Percentiles rank a stretch among this genome's conserved stretches.
Conservation (phyloP, 73 alveolate species). For the Paramecium sexaurelia region DNA sequence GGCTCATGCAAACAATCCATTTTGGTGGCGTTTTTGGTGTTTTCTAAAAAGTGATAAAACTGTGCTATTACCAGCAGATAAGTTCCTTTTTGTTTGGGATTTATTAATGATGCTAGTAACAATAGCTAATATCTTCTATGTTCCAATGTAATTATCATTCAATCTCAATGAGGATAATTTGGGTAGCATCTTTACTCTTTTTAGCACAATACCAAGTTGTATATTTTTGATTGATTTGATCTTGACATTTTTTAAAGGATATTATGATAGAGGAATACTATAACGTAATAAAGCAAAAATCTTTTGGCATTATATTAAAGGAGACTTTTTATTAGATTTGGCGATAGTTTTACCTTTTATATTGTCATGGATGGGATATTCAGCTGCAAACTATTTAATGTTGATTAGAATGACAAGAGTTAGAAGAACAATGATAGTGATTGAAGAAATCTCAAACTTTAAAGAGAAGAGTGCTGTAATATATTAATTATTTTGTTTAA, state of each 20-base stretch:
- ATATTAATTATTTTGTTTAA: constrained; percentile 30
- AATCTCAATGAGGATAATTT: neutral
- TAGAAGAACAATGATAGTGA: constrained; percentile 20
- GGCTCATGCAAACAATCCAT: neutral
- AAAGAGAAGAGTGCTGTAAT: constrained; percentile 24
- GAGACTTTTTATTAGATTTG: neutral
- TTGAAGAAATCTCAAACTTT: constrained; percentile 33
- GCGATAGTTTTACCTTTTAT: neutral
- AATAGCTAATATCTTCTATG: constrained; percentile 13
- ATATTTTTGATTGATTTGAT: constrained; percentile 28
- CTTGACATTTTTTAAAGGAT: constrained; percentile 18
- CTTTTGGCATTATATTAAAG: constrained; percentile 38
- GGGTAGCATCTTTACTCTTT: neutral
- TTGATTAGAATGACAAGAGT: constrained; percentile 49
- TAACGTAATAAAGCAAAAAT: neutral
- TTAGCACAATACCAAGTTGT: constrained; percentile 39
- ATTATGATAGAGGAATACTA: constrained; percentile 22
- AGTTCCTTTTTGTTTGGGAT: constrained; percentile 40
- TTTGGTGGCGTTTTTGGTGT: constrained; percentile 27
- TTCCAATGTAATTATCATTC: constrained; percentile 24
- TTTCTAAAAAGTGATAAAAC: constrained; percentile 15
- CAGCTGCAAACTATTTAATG: constrained; percentile 27
- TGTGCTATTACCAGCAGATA: constrained; percentile 44
- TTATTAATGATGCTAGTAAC: constrained; percentile 22
- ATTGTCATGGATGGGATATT: constrained; percentile 22